Evolutionary conservation across 257 asterid genomes (phyloP).

Genomic region (Eustoma russellianum): DNA sequence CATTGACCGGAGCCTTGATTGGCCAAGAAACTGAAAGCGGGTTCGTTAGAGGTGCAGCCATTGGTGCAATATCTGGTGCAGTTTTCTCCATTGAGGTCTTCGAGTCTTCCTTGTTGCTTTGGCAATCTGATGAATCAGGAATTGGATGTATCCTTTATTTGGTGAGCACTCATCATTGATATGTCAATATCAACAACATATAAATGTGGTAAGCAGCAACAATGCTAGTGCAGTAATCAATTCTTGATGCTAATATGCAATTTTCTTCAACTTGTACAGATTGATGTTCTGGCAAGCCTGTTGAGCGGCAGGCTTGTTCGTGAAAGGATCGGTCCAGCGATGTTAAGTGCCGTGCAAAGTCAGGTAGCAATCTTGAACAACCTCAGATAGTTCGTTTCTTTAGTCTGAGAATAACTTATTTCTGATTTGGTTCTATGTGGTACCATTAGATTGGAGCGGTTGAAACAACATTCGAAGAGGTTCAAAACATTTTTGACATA

Average conservation of each 20-base stretch:
- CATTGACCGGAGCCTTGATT: slow-evolving; percentile 91
- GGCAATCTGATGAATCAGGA: slow-evolving; percentile 97
- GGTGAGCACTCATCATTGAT: slow-evolving; percentile 34
- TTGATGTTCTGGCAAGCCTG: slow-evolving; percentile 89
- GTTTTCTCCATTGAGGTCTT: slow-evolving; percentile 98
- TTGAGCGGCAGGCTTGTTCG: slow-evolving; percentile 94
- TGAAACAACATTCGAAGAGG: slow-evolving; percentile 70
- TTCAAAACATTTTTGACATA: slow-evolving; percentile 72
- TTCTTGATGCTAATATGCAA: no score
- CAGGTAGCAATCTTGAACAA: slow-evolving; percentile 38
- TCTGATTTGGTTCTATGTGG: slow-evolving; percentile 5
- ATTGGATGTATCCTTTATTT: slow-evolving; percentile 81
- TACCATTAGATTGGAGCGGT: slow-evolving; percentile 79
- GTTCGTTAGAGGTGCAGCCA: slow-evolving; percentile 91
- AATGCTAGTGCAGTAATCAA: no score
- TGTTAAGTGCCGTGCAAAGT: slow-evolving; percentile 98
- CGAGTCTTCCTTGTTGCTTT: slow-evolving; percentile 66
- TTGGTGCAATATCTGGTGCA: slow-evolving; percentile 97
- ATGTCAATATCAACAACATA: no score
- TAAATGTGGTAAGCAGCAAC: no score
- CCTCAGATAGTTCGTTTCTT: no score
- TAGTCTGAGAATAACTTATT: background rate
- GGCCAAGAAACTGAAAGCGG: slow-evolving; percentile 99
- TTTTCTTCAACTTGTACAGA: slow-evolving; percentile 32
- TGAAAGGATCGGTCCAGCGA: slow-evolving; percentile 97